phyloP scores from a whole-genome alignment of 306 rosid species.

The Begonia masoniana region DNA sequence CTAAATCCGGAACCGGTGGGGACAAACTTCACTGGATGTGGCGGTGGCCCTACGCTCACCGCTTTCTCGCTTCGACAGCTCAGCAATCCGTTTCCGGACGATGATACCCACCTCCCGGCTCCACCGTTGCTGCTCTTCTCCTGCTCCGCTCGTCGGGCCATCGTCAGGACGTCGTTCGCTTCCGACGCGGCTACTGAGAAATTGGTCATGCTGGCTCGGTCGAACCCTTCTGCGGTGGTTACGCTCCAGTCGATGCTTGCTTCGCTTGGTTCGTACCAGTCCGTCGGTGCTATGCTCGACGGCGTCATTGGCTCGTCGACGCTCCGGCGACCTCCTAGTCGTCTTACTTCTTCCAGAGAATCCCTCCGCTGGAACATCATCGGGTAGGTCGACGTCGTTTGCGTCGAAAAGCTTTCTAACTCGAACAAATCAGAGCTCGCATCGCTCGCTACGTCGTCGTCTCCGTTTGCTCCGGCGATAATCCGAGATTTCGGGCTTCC shows the following conservation, averaged over 20 bases:
- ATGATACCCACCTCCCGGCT: conserved; percentile 11
- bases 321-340: conserved; percentile 18
- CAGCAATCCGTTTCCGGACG: conserved; percentile 36
- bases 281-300: conserved; percentile 15
- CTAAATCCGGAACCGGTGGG: no score
- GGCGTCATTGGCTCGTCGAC: conserved; percentile 36
- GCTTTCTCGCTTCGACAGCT: conserved; percentile 78
- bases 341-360: conserved; percentile 38
- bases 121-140: conserved; percentile 4
- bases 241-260: conserved; percentile 87
- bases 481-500: conserved; percentile 22
- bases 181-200: conserved; percentile 14
- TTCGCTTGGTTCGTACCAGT: conserved; percentile 66
- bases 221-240: conserved; percentile 60
- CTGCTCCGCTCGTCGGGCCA: not conserved
- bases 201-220: conserved; percentile 16
- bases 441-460: conserved; percentile 55
- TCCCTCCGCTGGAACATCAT: conserved; percentile 20
- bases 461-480: conserved; percentile 1
- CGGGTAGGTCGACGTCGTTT: conserved; percentile 15
- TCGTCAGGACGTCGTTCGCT: conserved; percentile 2
- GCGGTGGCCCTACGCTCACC: conserved; percentile 70
- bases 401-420: conserved; percentile 66
- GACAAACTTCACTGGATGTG: conserved; percentile 1
- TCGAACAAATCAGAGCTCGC: conserved; percentile 88